Conservation (phyloP, 2,329 filamentous ascomycete genomes). For the Nigrospora sphaerica region DNA sequence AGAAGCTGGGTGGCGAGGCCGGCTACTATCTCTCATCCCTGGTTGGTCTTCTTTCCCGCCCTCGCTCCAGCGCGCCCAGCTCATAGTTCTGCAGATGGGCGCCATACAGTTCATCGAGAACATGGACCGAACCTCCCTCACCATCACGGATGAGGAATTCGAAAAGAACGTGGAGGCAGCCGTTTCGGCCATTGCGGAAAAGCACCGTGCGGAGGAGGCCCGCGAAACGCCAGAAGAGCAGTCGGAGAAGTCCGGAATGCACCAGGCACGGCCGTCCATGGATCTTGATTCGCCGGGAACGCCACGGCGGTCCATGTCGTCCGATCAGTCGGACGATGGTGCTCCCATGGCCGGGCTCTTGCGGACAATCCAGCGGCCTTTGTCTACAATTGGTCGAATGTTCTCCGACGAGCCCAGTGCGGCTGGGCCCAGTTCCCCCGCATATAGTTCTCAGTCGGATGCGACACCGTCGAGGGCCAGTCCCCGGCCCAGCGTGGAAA, state of each 20-base stretch:
- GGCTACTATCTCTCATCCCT: slow-evolving; percentile 96
- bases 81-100: slow-evolving; percentile 54
- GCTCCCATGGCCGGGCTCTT: slow-evolving; percentile 79
- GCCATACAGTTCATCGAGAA: slow-evolving; percentile 96
- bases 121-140: slow-evolving; percentile 86
- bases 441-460: slow-evolving; percentile 25
- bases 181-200: slow-evolving; percentile 91
- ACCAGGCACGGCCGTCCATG: slow-evolving; percentile 30
- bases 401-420: slow-evolving; percentile 65
- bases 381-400: slow-evolving; percentile 89
- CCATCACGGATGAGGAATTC: slow-evolving; percentile 91
- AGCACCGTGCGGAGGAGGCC: slow-evolving; percentile 56
- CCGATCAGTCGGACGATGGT: slow-evolving; percentile 58
- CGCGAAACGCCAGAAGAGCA: slow-evolving; percentile 29
- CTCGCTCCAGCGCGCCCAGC: background rate
- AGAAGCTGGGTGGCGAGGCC: slow-evolving; percentile 94
- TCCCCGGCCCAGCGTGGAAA: slow-evolving; percentile 24
- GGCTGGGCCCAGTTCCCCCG: slow-evolving; percentile 29
- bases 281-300: slow-evolving; percentile 30
- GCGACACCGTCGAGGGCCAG: slow-evolving; percentile 25
- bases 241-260: slow-evolving; percentile 34
- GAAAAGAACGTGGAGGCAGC: slow-evolving; percentile 94
- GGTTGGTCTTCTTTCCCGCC: slow-evolving; percentile 35
- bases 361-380: slow-evolving; percentile 81
- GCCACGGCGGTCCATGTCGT: slow-evolving; percentile 48